Percentiles rank a stretch among this genome's conserved stretches.
Conservation (phyloP, 495 filamentous ascomycete species). For the Penicillium flavigenum region DNA sequence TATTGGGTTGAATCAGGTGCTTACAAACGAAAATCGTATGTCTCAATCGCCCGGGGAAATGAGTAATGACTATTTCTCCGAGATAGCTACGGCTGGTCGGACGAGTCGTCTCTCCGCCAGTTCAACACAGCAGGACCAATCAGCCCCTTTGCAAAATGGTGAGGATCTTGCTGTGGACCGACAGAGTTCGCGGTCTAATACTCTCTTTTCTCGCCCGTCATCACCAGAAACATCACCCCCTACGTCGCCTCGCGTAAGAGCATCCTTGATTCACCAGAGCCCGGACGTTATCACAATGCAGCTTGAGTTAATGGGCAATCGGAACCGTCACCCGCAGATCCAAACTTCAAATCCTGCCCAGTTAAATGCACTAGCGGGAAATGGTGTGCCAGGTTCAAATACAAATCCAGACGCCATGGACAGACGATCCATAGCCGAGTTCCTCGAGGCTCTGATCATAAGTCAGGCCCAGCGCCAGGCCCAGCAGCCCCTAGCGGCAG, state of each 20-base stretch:
- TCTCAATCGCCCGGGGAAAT: conserved; percentile 43
- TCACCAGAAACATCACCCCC: conserved; percentile 46
- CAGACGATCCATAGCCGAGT: conserved; percentile 38
- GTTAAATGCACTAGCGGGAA: conserved; percentile 18
- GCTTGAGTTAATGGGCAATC: conserved; percentile 42
- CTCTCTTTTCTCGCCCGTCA: conserved; percentile 42
- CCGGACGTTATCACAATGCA: conserved; percentile 53
- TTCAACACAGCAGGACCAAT: conserved; percentile 17
- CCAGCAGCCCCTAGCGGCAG: conserved; percentile 1
- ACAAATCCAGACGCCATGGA: conserved; percentile 19
- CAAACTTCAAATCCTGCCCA: conserved; percentile 15
- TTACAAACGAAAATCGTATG: conserved; percentile 40
- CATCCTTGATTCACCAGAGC: conserved; percentile 47
- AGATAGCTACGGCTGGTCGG: conserved; percentile 30
- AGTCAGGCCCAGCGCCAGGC: conserved; percentile 26
- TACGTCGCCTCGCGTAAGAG: conserved; percentile 47
- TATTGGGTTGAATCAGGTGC: conserved; percentile 27
- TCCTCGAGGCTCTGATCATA: conserved; percentile 39
- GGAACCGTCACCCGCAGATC: conserved; percentile 30
- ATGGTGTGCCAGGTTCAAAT: conserved; percentile 16
- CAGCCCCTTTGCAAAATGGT: conserved; percentile 14
- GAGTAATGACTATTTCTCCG: conserved; percentile 35
- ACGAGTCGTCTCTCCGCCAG: conserved; percentile 24
- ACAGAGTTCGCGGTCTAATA: conserved; percentile 42
- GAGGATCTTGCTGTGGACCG: conserved; percentile 21